A percentile compares a stretch with the other conserved stretches of the same genome.
Evolutionary conservation across 257 asterid species (phyloP).

Genomic region (Euphrasia confusa): DNA sequence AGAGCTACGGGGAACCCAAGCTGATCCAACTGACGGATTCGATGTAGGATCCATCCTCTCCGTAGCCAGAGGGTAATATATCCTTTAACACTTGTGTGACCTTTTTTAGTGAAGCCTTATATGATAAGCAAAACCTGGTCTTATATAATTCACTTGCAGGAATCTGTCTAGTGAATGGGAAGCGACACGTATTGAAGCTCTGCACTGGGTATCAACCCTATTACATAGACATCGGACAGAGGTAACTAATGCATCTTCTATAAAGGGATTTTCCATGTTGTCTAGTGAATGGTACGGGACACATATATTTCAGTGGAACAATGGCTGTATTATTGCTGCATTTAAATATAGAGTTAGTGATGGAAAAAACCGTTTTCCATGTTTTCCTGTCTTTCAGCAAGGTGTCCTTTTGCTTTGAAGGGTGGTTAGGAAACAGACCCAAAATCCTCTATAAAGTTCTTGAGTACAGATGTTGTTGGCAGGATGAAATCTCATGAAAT

Average conservation of each 20-base stretch:
- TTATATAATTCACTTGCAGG: slow-evolving; percentile 32
- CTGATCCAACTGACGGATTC: slow-evolving; percentile 82
- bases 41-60: slow-evolving; percentile 86
- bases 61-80: slow-evolving; percentile 76
- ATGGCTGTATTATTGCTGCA: background rate
- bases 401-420: background rate
- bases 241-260: slow-evolving; percentile 38
- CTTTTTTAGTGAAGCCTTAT: slow-evolving; percentile 16
- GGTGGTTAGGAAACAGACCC: background rate
- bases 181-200: slow-evolving; percentile 97
- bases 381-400: background rate
- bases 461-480: background rate
- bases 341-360: background rate
- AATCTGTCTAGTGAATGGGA: slow-evolving; percentile 92
- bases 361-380: background rate
- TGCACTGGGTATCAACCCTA: slow-evolving; percentile 84
- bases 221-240: slow-evolving; percentile 64
- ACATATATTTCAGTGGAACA: background rate
- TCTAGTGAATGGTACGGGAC: background rate
- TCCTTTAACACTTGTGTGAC: slow-evolving; percentile 15
- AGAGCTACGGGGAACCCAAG: slow-evolving; percentile 81
- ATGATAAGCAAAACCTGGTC: slow-evolving; percentile 14
- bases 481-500: background rate
- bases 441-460: background rate
- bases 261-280: slow-evolving; percentile 1